These are phyloP conservation scores for Neckera pumila DNA, from an alignment of 225 moss, liverwort and hornwort species.

Conservation along the genomic window DNA sequence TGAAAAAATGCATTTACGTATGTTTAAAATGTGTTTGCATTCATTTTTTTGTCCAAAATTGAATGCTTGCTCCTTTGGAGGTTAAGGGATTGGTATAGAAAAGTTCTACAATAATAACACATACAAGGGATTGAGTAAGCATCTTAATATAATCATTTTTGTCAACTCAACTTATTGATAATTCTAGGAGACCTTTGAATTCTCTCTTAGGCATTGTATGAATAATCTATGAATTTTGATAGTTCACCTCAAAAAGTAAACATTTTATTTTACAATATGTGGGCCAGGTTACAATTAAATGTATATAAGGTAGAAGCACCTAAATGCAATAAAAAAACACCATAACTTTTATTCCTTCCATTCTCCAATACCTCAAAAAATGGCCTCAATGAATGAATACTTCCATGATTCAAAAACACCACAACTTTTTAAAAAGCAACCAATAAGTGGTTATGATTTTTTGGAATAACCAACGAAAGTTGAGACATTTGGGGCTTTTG, in stretches of 20 bases:
- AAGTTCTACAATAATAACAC: not conserved
- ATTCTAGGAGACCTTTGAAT: not conserved
- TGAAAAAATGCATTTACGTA: too few species aligned
- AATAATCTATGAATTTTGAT: not conserved
- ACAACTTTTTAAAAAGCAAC: not conserved
- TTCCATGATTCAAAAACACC: not conserved
- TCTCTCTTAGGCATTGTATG: fast-evolving
- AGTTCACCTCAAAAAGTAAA: fast-evolving
- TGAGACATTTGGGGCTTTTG: not conserved
- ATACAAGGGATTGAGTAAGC: not conserved
- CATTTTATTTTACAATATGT: not conserved
- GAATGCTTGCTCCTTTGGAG: too few species aligned
- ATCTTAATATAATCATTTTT: not conserved
- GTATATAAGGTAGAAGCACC: not conserved
- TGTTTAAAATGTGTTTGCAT: too few species aligned
- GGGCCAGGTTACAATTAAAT: not conserved
- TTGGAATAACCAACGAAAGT: not conserved
- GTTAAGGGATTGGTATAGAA: not conserved
- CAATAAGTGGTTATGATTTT: not conserved
- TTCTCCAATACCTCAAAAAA: not conserved
- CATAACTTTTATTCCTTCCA: not conserved
- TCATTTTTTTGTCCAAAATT: too few species aligned
- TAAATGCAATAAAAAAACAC: not conserved
- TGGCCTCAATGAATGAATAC: not conserved
- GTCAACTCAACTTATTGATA: not conserved